phyloP scores from a whole-genome alignment of 208 protist species.

The Ichthyophonus hoferi region DNA sequence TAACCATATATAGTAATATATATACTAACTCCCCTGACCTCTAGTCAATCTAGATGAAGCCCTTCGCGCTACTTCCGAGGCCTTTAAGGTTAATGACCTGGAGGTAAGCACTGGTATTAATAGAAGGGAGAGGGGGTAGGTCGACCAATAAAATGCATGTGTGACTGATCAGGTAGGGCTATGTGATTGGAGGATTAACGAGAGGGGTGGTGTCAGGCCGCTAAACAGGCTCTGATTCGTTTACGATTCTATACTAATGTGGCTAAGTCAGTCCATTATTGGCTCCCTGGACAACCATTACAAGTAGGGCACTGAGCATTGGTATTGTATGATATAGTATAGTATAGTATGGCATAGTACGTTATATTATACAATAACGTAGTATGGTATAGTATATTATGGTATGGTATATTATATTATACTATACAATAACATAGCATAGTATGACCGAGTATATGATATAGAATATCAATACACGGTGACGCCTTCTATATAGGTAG shows the following conservation, averaged over 20 bases:
- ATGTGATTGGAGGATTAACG: background rate
- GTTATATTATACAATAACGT: no score
- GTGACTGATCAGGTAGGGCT: background rate
- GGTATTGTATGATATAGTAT: no score
- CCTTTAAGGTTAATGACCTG: background rate
- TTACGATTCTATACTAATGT: background rate
- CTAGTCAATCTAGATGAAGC: background rate
- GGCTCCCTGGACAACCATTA: background rate
- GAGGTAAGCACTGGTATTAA: background rate
- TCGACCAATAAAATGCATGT: background rate
- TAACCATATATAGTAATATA: no score
- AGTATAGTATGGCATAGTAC: no score
- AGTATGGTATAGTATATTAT: no score
- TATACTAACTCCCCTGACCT: no score
- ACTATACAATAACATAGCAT: no score
- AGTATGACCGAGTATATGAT: no score
- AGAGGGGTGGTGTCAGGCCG: background rate
- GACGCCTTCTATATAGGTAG: no score
- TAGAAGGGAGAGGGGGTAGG: background rate
- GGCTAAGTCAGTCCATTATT: background rate
- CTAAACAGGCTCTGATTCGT: background rate
- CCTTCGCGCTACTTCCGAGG: background rate
- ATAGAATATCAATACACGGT: no score
- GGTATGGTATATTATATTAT: no score
- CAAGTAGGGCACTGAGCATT: no score